Conservation (phyloP, 2,329 filamentous ascomycete genomes). For the Chaetomiaceae sp. region DNA sequence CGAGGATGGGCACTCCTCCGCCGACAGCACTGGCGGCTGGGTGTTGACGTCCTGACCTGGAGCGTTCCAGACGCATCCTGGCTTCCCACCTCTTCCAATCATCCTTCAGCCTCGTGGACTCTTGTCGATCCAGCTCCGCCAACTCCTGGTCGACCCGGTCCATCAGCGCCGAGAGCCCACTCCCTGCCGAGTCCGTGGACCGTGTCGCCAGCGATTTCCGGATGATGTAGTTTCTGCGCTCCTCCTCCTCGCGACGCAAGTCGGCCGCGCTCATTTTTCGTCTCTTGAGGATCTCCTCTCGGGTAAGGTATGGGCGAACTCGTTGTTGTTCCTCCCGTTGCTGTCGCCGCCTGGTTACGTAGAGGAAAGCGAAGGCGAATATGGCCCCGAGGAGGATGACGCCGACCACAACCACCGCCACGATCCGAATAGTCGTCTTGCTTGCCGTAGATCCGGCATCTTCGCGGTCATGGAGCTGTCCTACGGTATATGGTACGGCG, state of each 20-base stretch:
- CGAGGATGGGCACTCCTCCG: slow-evolving; percentile 11
- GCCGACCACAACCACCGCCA: slow-evolving; percentile 24
- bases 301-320: slow-evolving; percentile 24
- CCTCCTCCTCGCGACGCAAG: slow-evolving; percentile 30
- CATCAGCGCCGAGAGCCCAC: background rate
- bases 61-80: slow-evolving; percentile 22
- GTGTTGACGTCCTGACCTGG: slow-evolving; percentile 21
- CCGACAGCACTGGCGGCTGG: slow-evolving; percentile 16
- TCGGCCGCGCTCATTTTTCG: slow-evolving; percentile 26
- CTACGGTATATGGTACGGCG: background rate
- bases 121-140: slow-evolving; percentile 18
- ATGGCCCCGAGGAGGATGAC: slow-evolving; percentile 23
- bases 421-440: slow-evolving; percentile 22
- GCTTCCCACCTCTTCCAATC: slow-evolving; percentile 37
- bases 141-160: slow-evolving; percentile 12
- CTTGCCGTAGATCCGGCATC: background rate
- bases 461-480: background rate
- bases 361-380: slow-evolving; percentile 20
- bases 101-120: slow-evolving; percentile 24
- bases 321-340: slow-evolving; percentile 22
- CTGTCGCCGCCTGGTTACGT: slow-evolving; percentile 21
- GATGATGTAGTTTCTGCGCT: slow-evolving; percentile 36
- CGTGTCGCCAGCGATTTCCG: slow-evolving; percentile 36
- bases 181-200: slow-evolving; percentile 17
- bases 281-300: slow-evolving; percentile 15